Base-by-base conservation (phyloP, 2,329 filamentous ascomycete genomes). In the Colletotrichum sp. region DNA sequence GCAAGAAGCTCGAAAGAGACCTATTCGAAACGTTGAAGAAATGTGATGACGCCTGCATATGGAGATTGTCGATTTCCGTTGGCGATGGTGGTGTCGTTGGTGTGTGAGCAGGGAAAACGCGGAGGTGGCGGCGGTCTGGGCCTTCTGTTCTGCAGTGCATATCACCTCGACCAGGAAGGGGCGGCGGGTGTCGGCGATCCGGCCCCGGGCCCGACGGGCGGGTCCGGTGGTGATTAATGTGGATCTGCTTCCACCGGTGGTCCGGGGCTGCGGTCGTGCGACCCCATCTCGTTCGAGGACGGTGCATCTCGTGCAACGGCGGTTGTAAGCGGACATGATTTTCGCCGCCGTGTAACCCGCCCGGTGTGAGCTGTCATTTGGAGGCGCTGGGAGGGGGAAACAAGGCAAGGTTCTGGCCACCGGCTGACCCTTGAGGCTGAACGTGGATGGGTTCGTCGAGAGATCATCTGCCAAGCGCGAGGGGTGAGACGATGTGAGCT, bases 91-190 rank as follows among this genome's bases (percentile, higher is more conserved):
- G 70, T 76, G 59, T 64, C 32, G 64, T 49, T n/a, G 28, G 32
- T 60, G 34, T 15, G 32, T 24, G 28, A 39, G 55, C 49, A 64
- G 26, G 36, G 49, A 32, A 70, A 49, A 60, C 59, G 59, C 32
- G 65, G 70, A 65, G 64, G 70, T 69, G 44, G 64, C 57, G 59
- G 57, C 69, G 73, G 73, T 75, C 69, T 72, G 21, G 69, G 67
- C 69, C 15, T 7, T 15, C 39, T 49, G 3, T 69, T 34, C 39
- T 34, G 21, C 49, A 69, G 66, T 26, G 63, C 5, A n/a, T 12
- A 15, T 49, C 67, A 44, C 59, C 36, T 64, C 32, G 26, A 21
- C 18, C 32, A 39, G 49, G 68, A 49, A 63, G 24, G 24, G 21
- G 16, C 55, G 26, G 64, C 30, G 24, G 12, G 26, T 57, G 24